Base-by-base conservation (phyloP, 805 yeast genomes). In the Candida rishiriensis region DNA sequence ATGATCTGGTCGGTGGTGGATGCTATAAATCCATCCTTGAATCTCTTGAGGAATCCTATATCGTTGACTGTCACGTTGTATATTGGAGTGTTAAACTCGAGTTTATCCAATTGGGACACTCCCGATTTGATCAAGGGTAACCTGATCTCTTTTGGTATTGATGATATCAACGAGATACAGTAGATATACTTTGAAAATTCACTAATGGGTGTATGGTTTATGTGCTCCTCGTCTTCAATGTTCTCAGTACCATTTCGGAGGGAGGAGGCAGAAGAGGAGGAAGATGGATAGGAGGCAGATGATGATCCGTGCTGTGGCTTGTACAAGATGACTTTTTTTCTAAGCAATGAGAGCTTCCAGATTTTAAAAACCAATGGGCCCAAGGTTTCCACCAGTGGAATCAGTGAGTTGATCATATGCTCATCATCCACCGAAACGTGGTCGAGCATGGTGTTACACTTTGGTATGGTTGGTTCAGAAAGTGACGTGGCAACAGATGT, bases 341-440 rank as follows among this genome's bases (percentile, higher is more conserved):
- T 65, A 30, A 83, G 56, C 34, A 86, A 61, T 2, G 81, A 75
- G 30, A 78, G 69, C 61, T 81, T 84, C 80, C 83, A 86, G 4
- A 83, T 59, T 34, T 70, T 75, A 55, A 83, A 85, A 2, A 81
- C 66, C 40, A 82, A 64, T 1, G 93, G 90, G 0, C 95, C 90
- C 41, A 81, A 63, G 1, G 60, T 55, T 28, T 73, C 68, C 37
- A 84, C 54, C 33, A 81, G 62, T 11, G 66, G 60, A 1, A 76
- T 69, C 15, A 80, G 60, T n/a, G 66, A 60, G 29, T 73, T 63
- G 14, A 75, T 62, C 64, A 76, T 79, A 54, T 78, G 75, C 45
- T 63, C 66, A 34, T 56, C 56, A 26, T 51, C 51, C 11, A 52
- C 50, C 39, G 40, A 44, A 38, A 42, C 49, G 34, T 49, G 52